These are phyloP conservation scores for Hymenoscyphus albidus DNA, from an alignment of 2,329 filamentous ascomycete genomes.

Conservation along the genomic window DNA sequence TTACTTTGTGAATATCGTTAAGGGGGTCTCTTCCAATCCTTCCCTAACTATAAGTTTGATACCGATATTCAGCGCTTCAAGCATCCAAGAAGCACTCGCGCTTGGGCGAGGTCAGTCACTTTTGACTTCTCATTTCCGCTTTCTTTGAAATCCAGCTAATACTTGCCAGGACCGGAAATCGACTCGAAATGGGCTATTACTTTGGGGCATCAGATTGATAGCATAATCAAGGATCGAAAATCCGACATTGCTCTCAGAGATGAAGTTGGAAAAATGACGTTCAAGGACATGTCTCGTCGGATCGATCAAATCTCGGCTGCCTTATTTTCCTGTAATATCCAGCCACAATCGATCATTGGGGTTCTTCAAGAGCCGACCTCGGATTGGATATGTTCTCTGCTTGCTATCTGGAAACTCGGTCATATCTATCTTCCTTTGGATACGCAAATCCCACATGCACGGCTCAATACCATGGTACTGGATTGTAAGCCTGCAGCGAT, in stretches of 20 bases:
- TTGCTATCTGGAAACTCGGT: constrained; percentile 41
- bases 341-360: constrained; percentile 32
- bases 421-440: constrained; percentile 43
- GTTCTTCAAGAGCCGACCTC: constrained; percentile 40
- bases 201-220: constrained; percentile 19
- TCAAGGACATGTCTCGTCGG: constrained; percentile 35
- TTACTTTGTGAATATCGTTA: constrained; percentile 29
- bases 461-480: constrained; percentile 34
- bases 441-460: constrained; percentile 26
- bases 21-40: constrained; percentile 6
- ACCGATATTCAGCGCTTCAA: background rate
- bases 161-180: constrained; percentile 10
- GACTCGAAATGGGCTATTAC: constrained; percentile 22
- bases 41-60: background rate
- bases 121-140: background rate
- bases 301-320: constrained; percentile 36
- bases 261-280: constrained; percentile 32
- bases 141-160: background rate
- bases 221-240: constrained; percentile 11
- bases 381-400: constrained; percentile 38
- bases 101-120: constrained; percentile 10
- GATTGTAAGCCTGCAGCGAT: constrained; percentile 4
- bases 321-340: constrained; percentile 24
- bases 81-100: constrained; percentile 4
- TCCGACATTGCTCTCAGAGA: constrained; percentile 4